Conservation (phyloP, 441 rosid species). For the Eruca vesicaria region DNA sequence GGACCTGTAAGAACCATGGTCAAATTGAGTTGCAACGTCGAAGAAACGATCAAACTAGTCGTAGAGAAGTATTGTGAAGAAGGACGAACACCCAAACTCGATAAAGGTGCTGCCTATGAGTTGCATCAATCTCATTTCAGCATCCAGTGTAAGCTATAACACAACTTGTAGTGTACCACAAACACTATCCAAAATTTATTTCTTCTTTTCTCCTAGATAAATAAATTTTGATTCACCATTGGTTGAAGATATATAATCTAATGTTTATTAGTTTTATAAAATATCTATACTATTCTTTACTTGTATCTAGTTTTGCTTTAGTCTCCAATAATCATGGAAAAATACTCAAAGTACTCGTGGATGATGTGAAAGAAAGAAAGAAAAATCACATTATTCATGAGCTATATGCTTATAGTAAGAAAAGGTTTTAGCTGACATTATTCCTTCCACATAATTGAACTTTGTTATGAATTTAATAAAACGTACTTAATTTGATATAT, state of each 20-base stretch:
- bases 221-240: neutral
- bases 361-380: slow-evolving; percentile 15
- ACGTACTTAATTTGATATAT: neutral
- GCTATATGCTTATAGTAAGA: neutral
- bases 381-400: slow-evolving; percentile 2
- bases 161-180: neutral
- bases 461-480: neutral
- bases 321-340: neutral
- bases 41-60: slow-evolving; percentile 64
- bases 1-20: slow-evolving; percentile 84
- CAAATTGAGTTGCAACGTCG: slow-evolving; percentile 71
- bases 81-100: slow-evolving; percentile 73
- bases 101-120: slow-evolving; percentile 39
- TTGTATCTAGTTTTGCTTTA: neutral
- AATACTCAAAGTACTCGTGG: neutral
- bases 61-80: slow-evolving; percentile 58
- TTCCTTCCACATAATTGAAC: neutral
- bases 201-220: neutral
- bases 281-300: neutral
- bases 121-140: slow-evolving; percentile 84
- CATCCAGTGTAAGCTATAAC: slow-evolving; percentile 57
- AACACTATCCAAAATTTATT: neutral
- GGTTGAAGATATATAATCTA: neutral
- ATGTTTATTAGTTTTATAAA: neutral
- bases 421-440: neutral